Evolutionary conservation across 441 rosid species (phyloP), one percentile per base, ranked within the genome.

Genomic region (Populus hybrid): DNA sequence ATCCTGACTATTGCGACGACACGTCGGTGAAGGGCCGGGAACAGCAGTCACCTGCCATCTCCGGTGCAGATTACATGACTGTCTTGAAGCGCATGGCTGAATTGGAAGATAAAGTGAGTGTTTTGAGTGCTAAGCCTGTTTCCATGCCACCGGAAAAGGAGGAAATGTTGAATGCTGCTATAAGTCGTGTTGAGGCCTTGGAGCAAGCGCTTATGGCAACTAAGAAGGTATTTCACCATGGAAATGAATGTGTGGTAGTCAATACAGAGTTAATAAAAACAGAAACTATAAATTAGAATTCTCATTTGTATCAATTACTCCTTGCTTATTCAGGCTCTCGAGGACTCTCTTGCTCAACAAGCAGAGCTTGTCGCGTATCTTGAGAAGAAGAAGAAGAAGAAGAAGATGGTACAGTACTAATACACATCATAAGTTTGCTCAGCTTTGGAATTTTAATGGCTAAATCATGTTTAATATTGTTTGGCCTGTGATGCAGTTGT

Each of bases 331-430:
- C 86, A 94, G 99, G 94, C 98, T 36, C 84, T 94, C 75, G 94
- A 92, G 71, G 94, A 94, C 9, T 85, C 98, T 2, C 82, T 89
- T 71, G 28, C 89, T 30, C 88, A 84, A 63, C 98, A 92, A 76
- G 91, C 87, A 69, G 98, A 94, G 80, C 87, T 94, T 8, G 57
- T 86, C 40, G 95, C 90, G 18, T 93, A 89, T 81, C 78, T 94
- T 28, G 95, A 93, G 53, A 92, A 91, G 78, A 94, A 94, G 90
- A 94, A 93, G 86, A 93, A 89, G 81, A 90, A 88, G 81, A 90
- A 89, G 89, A 94, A 91, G 87, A 76, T 91, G 91, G 97, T 93
- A 86, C 61, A 85, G 69, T n/a, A 30, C 73, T 36, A 8, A 77
- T 61, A 67, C 57, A 67, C 69, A 40, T 34, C 34, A 74, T 50